phyloP scores from a whole-genome alignment of 208 protist species.

The Trypanosoma cruzi region DNA sequence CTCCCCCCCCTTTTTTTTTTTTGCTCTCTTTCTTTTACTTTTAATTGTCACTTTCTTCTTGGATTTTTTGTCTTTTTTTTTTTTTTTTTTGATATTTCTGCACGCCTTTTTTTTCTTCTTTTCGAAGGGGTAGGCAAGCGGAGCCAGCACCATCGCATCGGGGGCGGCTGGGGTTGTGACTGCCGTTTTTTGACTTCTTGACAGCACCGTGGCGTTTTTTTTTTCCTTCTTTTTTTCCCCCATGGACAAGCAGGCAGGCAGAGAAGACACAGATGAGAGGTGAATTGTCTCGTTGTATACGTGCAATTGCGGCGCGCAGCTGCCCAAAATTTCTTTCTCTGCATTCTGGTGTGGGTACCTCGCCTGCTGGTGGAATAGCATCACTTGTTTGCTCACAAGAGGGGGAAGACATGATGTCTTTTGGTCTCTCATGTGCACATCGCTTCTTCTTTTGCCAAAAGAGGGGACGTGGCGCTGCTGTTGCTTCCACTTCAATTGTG shows the following conservation, averaged over 20 bases:
- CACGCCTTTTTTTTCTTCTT: too few relatives aligned
- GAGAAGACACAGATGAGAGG: neutral
- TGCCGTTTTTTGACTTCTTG: neutral
- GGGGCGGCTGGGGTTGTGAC: neutral
- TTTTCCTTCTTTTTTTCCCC: neutral
- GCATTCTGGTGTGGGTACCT: neutral
- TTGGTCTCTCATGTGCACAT: neutral
- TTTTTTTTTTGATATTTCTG: constrained; percentile 3
- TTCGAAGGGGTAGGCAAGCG: too few relatives aligned
- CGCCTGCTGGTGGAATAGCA: neutral
- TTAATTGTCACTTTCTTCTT: too few relatives aligned
- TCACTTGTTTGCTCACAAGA: neutral
- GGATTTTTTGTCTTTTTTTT: too few relatives aligned
- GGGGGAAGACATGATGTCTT: too few relatives aligned
- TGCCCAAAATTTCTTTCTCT: neutral
- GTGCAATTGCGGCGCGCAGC: neutral
- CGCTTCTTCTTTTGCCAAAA: neutral
- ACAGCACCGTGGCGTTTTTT: neutral
- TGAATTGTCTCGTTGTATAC: neutral
- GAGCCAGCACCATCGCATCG: neutral
- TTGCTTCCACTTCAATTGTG: too few relatives aligned
- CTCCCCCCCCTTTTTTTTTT: too few relatives aligned
- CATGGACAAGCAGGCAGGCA: too few relatives aligned
- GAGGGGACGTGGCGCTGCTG: neutral
- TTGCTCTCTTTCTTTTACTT: too few relatives aligned